Base-by-base conservation (phyloP, 192 early-diverging fungal genomes). In the Podila horticola region DNA sequence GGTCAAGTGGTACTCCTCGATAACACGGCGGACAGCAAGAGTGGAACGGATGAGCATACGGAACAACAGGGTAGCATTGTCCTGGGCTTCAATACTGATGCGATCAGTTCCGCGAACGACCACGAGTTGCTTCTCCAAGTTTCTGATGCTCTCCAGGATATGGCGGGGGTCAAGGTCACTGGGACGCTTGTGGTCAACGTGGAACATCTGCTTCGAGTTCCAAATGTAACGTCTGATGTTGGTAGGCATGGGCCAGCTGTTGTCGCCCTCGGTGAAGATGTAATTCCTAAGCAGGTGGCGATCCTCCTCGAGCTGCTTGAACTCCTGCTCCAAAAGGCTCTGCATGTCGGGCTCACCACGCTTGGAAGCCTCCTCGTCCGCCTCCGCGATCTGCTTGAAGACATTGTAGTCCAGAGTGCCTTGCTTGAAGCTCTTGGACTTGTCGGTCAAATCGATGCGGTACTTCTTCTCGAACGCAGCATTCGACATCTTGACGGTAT, bases 51-150 rank as follows among this genome's bases (percentile, higher is more conserved):
- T 71, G 31, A 91, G 66, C 48, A 97, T 96, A 72, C 94, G 92
- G 90, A 97, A 98, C 64, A 98, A 82, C 26, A 97, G 82, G 6
- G 96, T 99, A 1, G 98, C 96, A 74, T 99, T 99, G 29, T 82
- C 77, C 86, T 99, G 98, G 9, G 94, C 95, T 79, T 97, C 94
- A 3, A 85, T 71, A 68, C 92, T 94, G 60, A 99, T 90, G 41
- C 89, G 85, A 72, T 99, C 98, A n/a, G 87, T 83, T 45, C 97
- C 98, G 50, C 95, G 93, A 3, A 98, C 92, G 22, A 97, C 95
- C 22, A 89, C 28, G 20, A 96, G 83, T 48, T 88, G 90, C 24
- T 95, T 89, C 15, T 90, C 86, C 62, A 99, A 86, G 73, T 90
- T 79, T 48, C 86, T 83, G 30, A 97, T 90, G 72, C 89, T 82